Evolutionary conservation across 495 filamentous ascomycete genomes (phyloP), one percentile per base, ranked within the genome.

Genomic region (Trichoderma gamsii): DNA sequence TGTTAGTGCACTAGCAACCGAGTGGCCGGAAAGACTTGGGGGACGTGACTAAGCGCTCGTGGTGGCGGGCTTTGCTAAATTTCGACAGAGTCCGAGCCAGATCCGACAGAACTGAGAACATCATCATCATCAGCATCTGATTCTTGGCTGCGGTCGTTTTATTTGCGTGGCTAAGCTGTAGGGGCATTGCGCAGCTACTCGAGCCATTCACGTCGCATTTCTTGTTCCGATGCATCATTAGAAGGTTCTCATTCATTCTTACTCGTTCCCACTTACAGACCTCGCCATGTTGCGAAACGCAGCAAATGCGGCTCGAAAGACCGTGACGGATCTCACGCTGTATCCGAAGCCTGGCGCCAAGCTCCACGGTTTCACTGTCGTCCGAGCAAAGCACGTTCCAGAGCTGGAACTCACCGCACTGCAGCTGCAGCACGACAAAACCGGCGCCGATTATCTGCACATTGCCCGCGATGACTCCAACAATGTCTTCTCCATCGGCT

Each of bases 401-500:
- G 96, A 98, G 77, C 83, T 98, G 41, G 92, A 97, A 75, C 78
- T 99, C 67, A 94, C 93, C 3, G 96, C 96, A 4, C 78, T 97
- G 46, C 90, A 95, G 69, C 81, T 98, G 71, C 88, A 87, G 69
- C 95, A 99, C 75, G 90, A 97, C 78, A 92, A 91, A 80, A 99
- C 95, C 7, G 90, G 92, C 68, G 94, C 95, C 23, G 92, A 99
- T 68, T 96, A 98, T 74, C 86, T 99, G 38, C 95, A 99, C 81
- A 87, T 99, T 70, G 95, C 91, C 0, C 84, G 93, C 67, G 92
- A 98, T 61, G 95, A 99, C 75, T 89, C 89, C 81, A 99, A 99
- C 78, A 99, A 98, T 90, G 96, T 97, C 70, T 99, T 99, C 82
- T 96, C 93, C 9, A 92, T 97, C 72, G 94, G 92, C 7, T 99